Evolutionary conservation across 345 rosid species (phyloP).

Genomic region (Lepidium aucheri): DNA sequence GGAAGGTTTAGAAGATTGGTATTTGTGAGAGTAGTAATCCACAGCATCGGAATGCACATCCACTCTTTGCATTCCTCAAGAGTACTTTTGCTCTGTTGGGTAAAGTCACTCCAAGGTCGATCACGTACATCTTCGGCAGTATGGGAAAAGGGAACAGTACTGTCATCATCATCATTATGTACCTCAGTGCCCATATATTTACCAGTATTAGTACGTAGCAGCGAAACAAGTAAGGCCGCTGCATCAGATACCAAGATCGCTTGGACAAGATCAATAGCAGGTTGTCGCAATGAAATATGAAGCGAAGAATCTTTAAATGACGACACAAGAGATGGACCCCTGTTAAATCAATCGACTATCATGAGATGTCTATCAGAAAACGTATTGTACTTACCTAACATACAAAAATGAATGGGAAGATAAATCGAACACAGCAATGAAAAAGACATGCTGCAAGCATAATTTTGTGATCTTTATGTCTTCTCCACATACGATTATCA

Average conservation of each 20-base stretch:
- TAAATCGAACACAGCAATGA: not conserved
- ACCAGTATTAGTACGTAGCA: constrained; percentile 33
- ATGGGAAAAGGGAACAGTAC: constrained; percentile 29
- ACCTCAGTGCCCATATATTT: constrained; percentile 26
- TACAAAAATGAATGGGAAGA: not conserved
- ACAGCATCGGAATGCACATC: constrained; percentile 93
- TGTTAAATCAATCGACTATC: constrained; percentile 32
- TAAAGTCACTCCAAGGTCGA: constrained; percentile 64
- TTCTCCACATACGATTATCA: not conserved
- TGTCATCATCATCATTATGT: constrained; percentile 40
- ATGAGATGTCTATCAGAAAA: constrained; percentile 1
- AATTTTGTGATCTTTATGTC: not conserved
- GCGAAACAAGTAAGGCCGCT: constrained; percentile 51
- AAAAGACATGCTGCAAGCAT: not conserved
- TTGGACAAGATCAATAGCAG: constrained; percentile 89
- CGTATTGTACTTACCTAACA: not conserved
- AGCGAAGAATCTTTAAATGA: constrained; percentile 82
- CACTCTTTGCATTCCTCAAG: constrained; percentile 57
- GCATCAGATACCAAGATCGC: constrained; percentile 85
- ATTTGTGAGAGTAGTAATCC: constrained; percentile 77
- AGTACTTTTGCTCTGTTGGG: constrained; percentile 49
- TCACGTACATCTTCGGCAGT: constrained; percentile 39
- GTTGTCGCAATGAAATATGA: constrained; percentile 78
- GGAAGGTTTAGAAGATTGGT: constrained; percentile 57
- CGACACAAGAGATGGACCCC: constrained; percentile 91